A percentile compares a stretch with the other conserved stretches of the same genome.
Evolutionary conservation across 768 basidiomycete species (phyloP).

Genomic region (Lanmaoa rubissima): DNA sequence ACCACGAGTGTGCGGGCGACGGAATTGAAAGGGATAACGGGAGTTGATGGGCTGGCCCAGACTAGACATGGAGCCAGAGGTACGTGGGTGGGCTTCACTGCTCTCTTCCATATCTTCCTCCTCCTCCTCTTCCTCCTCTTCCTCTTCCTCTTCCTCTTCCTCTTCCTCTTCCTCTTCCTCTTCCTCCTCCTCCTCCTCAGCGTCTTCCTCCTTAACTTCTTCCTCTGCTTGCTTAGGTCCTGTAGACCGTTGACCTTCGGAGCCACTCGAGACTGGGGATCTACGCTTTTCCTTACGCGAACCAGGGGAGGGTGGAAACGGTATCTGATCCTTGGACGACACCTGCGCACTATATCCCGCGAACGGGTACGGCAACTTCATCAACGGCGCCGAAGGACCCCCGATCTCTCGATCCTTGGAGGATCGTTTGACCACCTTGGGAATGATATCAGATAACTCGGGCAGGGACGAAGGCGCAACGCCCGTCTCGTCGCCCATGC

Average conservation of each 20-base stretch:
- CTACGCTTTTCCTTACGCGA: constrained; percentile 40
- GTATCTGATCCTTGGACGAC: constrained; percentile 62
- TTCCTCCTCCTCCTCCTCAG: constrained; percentile 9
- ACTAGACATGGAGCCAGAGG: constrained; percentile 82
- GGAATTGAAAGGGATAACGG: constrained; percentile 68
- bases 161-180: constrained; percentile 30
- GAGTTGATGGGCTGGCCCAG: constrained; percentile 74
- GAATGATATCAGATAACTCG: constrained; percentile 41
- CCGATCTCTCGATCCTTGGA: constrained; percentile 46
- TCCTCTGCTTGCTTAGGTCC: constrained; percentile 30
- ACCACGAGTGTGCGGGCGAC: constrained; percentile 42
- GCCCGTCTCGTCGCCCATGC: constrained; percentile 25
- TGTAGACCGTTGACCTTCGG: constrained; percentile 30
- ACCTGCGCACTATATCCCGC: constrained; percentile 56
- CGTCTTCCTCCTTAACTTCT: constrained; percentile 21
- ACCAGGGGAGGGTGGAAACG: constrained; percentile 69
- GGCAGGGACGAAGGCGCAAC: constrained; percentile 22
- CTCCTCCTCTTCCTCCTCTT: constrained; percentile 43
- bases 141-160: constrained; percentile 37
- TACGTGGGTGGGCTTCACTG: constrained; percentile 58
- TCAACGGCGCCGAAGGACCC: constrained; percentile 43
- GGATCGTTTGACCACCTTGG: constrained; percentile 43
- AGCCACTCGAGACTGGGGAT: constrained; percentile 27
- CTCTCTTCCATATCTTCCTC: constrained; percentile 37
- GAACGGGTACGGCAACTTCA: constrained; percentile 71